Base-by-base conservation (phyloP, 257 asterid genomes). In the Solanum pennellii region DNA sequence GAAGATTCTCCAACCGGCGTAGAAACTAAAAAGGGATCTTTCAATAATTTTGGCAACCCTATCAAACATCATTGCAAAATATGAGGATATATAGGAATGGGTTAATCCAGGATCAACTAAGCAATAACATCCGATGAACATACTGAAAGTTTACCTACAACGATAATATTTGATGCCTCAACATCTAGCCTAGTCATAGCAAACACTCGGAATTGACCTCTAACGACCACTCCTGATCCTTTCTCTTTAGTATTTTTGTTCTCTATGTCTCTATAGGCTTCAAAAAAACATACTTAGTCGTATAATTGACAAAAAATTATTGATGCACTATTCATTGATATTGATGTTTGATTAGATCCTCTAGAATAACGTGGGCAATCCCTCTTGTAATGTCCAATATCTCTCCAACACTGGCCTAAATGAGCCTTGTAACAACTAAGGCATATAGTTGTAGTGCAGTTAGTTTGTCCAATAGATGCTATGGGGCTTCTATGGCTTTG, bases 291-390 rank as follows among this genome's bases (percentile, higher is more conserved):
- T 59, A 21, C 12, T 20, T 23, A 60, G 3, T 1, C 0, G 29
- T 0, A 23, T 23, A 9, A 23, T 7, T 0, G 13, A 5, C 0
- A 3, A 6, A 9, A 9, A 4, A 3, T 23, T 60, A 1, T 60
- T 0, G 1, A 12, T 23, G 7, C 29, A 23, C 69, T 9, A 60
- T 23, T 23, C 13, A 23, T 60, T 7, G 27, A 60, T 23, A 13
- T 60, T 10, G 69, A 21, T 10, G 5, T 12, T 10, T 59, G 27
- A 3, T 21, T 59, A 59, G 25, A 21, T 21, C 29, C 29, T 29
- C 29, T 60, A n/a, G 2, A 18, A 9, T 23, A 9, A 60, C 0
- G 3, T 60, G 69, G 69, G 1, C 69, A 60, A 60, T 23, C 4
- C 21, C 13, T 60, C 7, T 60, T 60, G 1, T 23, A 23, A 60